Base-by-base conservation (phyloP, 106 monocot species). In the Platanthera zijinensis region DNA sequence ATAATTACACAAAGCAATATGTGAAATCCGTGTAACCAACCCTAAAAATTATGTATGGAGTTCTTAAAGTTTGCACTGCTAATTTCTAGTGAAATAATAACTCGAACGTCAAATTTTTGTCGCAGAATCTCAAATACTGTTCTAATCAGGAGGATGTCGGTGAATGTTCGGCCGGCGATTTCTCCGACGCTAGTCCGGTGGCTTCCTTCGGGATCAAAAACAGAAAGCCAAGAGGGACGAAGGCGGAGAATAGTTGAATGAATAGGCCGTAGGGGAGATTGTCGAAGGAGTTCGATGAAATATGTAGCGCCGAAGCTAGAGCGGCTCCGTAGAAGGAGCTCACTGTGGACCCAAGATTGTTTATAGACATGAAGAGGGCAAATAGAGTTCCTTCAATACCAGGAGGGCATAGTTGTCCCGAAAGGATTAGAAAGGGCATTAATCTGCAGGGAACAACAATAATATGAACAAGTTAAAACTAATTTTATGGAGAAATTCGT, bases 381-480 rank as follows among this genome's bases (percentile, higher is more conserved):
- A 93, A 93, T 14, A 93, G 86, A 48, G 93, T 90, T 21, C 93
- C 93, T 88, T 93, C 93, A 32, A 93, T 93, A 67, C 93, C 93
- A 47, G 93, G 93, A 22, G 93, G 90, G 70, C 93, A 93, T 22
- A 93, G 83, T 56, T 86, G 89, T 39, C 90, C 93, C 0, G 93
- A 90, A 7, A 93, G 75, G 32, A 93, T 90, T 52, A 93, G 79
- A 80, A 93, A 93, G 18, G 93, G 90, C 93, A 93, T 93, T 77
- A 93, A 71, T 81, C 92, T 92, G 87, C 76, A 77, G 25, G 7
- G 8, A 66, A 66, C 66, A 66, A 3, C 66, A 10, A 11, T 32
- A 66, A 11, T 19, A 52, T 71, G 10, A 72, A 17, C 70, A 70
- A 48, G 14, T 7, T 17, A 70, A 48, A 32, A 68, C 1, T 0